Conservation (phyloP, 768 basidiomycete species). For the Boletus pseudo-olivaceus region DNA sequence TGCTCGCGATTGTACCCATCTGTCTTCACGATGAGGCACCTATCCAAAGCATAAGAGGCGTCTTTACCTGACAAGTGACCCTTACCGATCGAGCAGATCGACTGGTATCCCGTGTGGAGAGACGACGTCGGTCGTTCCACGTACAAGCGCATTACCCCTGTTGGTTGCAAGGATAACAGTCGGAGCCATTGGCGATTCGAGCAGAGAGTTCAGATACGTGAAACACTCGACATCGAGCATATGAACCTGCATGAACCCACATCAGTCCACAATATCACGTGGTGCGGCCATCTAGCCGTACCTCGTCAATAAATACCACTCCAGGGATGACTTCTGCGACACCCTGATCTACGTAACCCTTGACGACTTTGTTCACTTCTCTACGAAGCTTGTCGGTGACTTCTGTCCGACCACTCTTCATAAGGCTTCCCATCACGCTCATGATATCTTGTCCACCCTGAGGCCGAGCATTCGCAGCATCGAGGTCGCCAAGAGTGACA, state of each 20-base stretch:
- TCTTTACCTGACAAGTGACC: conserved; percentile 1
- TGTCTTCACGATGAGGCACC: conserved; percentile 95
- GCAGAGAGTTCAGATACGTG: conserved; percentile 92
- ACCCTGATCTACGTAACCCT: conserved; percentile 96
- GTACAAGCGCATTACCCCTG: conserved; percentile 85
- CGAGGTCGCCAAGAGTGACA: conserved; percentile 90
- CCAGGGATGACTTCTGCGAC: conserved; percentile 98
- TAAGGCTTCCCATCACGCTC: conserved; percentile 92
- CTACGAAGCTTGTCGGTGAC: conserved; percentile 93
- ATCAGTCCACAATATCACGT: conserved; percentile 2
- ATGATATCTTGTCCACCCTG: conserved; percentile 98
- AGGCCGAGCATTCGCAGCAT: conserved; percentile 94
- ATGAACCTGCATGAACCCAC: conserved; percentile 66
- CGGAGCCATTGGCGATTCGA: conserved; percentile 96
- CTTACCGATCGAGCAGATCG: conserved; percentile 86
- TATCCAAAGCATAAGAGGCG: conserved; percentile 27
- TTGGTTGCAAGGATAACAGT: conserved; percentile 98
- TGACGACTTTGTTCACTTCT: conserved; percentile 97
- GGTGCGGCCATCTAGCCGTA: conserved; percentile 33
- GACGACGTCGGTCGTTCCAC: conserved; percentile 89
- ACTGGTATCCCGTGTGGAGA: conserved; percentile 93
- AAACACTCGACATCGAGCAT: conserved; percentile 99
- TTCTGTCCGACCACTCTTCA: conserved; percentile 91
- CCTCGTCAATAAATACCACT: conserved; percentile 98
- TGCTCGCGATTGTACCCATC: conserved; percentile 79